phyloP scores from a whole-genome alignment of 345 rosid species.

The Orychophragmus violaceus region DNA sequence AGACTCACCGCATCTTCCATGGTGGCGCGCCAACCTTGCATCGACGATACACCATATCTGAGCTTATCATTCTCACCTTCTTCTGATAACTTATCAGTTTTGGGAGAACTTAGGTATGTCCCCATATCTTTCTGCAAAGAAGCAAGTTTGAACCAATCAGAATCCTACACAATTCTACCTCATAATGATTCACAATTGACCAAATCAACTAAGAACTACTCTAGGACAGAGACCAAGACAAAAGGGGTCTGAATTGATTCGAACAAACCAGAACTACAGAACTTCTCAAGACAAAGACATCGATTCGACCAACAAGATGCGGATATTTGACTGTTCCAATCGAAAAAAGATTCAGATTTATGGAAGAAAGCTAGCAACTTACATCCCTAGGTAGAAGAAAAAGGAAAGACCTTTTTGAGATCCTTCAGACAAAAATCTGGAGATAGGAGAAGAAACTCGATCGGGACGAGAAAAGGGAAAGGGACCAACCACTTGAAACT shows the following conservation, averaged over 20 bases:
- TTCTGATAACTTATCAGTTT: slow-evolving; percentile 67
- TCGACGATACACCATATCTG: slow-evolving; percentile 62
- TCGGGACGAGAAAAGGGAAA: slow-evolving; percentile 12
- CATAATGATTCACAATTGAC: no score
- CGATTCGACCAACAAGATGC: slow-evolving; percentile 6
- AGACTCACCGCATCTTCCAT: slow-evolving; percentile 89
- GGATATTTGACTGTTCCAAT: slow-evolving; percentile 11
- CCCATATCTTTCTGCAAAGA: slow-evolving; percentile 45
- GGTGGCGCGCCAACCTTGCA: slow-evolving; percentile 89
- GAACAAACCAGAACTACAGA: not conserved
- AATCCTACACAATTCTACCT: not conserved
- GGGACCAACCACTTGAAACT: slow-evolving; percentile 12
- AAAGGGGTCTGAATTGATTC: not conserved
- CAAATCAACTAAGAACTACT: slow-evolving; percentile 2
- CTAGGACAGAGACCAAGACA: not conserved
- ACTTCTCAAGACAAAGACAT: not conserved
- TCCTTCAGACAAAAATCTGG: not conserved
- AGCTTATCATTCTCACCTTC: slow-evolving; percentile 62
- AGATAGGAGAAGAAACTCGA: slow-evolving; percentile 18
- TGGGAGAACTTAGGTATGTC: slow-evolving; percentile 70
- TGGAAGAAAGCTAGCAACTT: slow-evolving; percentile 8
- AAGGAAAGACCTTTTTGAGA: slow-evolving; percentile 2
- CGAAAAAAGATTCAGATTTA: not conserved
- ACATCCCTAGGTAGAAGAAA: slow-evolving; percentile 3
- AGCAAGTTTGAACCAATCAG: not conserved